Percentiles rank a stretch among this genome's conserved stretches.
These are phyloP conservation scores for Pleurotus pulmonarius DNA, from an alignment of 768 basidiomycete species.

Conservation along the genomic window DNA sequence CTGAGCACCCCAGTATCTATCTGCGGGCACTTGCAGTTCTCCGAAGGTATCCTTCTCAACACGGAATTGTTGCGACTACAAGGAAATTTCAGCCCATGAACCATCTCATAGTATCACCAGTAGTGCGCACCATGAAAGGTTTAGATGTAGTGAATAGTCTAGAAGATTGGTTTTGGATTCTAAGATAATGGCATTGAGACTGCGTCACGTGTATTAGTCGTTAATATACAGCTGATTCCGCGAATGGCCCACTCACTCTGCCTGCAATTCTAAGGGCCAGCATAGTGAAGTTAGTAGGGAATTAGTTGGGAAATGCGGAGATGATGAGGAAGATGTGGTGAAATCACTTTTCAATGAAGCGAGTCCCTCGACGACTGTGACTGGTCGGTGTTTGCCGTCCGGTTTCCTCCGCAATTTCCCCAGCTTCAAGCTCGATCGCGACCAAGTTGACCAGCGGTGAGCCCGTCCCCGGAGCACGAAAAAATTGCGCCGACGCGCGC, in stretches of 20 bases:
- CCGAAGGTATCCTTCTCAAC: slow-evolving; percentile 94
- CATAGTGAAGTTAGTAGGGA: background rate
- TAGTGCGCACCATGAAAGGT: slow-evolving; percentile 23
- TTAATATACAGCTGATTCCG: background rate
- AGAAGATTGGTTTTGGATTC: background rate
- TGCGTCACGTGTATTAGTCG: slow-evolving; percentile 2
- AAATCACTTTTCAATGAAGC: background rate
- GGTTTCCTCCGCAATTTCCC: background rate
- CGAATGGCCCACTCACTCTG: background rate
- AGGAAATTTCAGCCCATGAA: background rate
- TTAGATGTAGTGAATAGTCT: slow-evolving; percentile 31
- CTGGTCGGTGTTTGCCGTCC: slow-evolving; percentile 7
- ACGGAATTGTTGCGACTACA: slow-evolving; percentile 56
- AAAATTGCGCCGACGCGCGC: too few species aligned
- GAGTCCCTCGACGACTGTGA: background rate
- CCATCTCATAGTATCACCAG: background rate
- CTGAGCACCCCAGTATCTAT: slow-evolving; percentile 96
- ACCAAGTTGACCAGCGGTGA: too few species aligned
- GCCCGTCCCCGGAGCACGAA: too few species aligned
- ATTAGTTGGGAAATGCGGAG: background rate
- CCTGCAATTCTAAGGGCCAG: background rate
- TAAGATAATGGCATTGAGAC: background rate
- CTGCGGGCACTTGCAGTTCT: slow-evolving; percentile 73
- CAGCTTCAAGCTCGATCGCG: too few species aligned
- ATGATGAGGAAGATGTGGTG: background rate